Conservation (phyloP, 1,284 basidiomycete genomes). For the Leccinum griseonigrum region DNA sequence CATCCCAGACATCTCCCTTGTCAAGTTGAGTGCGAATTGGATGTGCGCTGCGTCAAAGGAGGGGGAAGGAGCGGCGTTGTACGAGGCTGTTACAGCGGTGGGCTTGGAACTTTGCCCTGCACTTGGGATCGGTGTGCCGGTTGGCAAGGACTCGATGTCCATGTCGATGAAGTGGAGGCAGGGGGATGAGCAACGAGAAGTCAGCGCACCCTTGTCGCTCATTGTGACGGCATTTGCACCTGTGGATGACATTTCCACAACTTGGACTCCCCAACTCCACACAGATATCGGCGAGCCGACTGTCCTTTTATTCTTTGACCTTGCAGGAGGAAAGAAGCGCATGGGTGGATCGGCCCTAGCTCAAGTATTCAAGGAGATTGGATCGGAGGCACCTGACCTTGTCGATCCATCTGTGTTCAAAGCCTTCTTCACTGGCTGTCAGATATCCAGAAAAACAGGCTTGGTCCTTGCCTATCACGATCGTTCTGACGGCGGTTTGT, state of each 20-base stretch:
- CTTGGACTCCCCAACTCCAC: slow-evolving; percentile 92
- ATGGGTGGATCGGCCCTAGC: slow-evolving; percentile 94
- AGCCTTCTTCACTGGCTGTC: slow-evolving; percentile 80
- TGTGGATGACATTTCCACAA: slow-evolving; percentile 74
- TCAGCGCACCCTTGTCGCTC: slow-evolving; percentile 88
- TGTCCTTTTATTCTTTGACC: slow-evolving; percentile 85
- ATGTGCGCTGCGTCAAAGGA: slow-evolving; percentile 94
- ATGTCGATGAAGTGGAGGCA: slow-evolving; percentile 97
- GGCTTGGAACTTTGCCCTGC: slow-evolving; percentile 95
- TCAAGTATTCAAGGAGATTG: slow-evolving; percentile 94
- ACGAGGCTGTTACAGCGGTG: slow-evolving; percentile 90
- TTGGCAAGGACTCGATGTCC: slow-evolving; percentile 99
- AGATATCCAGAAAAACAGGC: slow-evolving; percentile 61
- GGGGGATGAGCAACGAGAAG: slow-evolving; percentile 67
- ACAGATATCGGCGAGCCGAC: slow-evolving; percentile 65
- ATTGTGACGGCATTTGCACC: slow-evolving; percentile 95
- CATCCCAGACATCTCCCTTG: slow-evolving; percentile 65
- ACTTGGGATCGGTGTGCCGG: slow-evolving; percentile 92
- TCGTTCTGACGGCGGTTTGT: slow-evolving; percentile 94
- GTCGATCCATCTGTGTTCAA: slow-evolving; percentile 76
- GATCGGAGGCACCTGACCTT: slow-evolving; percentile 87
- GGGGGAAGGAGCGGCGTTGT: slow-evolving; percentile 89
- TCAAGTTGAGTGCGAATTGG: slow-evolving; percentile 99
- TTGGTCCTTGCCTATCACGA: slow-evolving; percentile 95
- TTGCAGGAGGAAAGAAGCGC: slow-evolving; percentile 81